A percentile compares a stretch with the other conserved stretches of the same genome.
Evolutionary conservation across 495 filamentous ascomycete species (phyloP).

Genomic region (Xylaria bambusicola): DNA sequence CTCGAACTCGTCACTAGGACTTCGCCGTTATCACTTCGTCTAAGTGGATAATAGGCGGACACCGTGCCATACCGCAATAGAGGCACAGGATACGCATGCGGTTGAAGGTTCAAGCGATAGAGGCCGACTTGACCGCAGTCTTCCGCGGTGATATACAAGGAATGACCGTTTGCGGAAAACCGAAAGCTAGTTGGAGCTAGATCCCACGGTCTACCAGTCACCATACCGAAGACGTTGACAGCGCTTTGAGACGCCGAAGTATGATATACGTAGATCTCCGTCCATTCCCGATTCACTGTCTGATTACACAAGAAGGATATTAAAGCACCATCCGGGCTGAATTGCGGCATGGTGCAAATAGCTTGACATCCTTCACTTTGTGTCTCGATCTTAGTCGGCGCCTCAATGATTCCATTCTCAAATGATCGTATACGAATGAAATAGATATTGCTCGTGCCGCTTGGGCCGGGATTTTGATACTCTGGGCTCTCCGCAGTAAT

Average conservation of each 20-base stretch:
- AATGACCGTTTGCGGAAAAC: slow-evolving; percentile 24
- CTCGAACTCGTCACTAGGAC: slow-evolving; percentile 29
- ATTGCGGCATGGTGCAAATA: slow-evolving; percentile 20
- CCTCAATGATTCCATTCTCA: neutral
- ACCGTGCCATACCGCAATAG: slow-evolving; percentile 25
- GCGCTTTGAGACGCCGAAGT: slow-evolving; percentile 16
- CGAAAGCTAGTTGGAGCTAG: slow-evolving; percentile 21
- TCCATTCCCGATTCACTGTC: neutral
- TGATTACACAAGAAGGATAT: slow-evolving; percentile 26
- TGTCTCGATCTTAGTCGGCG: slow-evolving; percentile 20
- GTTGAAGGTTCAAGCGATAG: slow-evolving; percentile 26
- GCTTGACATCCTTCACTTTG: slow-evolving; percentile 10
- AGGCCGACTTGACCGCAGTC: slow-evolving; percentile 26
- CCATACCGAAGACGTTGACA: slow-evolving; percentile 26
- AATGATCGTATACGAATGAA: slow-evolving; percentile 30
- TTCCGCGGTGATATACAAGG: slow-evolving; percentile 27
- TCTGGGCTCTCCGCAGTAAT: slow-evolving; percentile 19
- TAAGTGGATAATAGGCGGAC: slow-evolving; percentile 16
- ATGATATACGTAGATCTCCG: slow-evolving; percentile 20
- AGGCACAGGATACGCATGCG: slow-evolving; percentile 15
- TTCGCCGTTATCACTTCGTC: slow-evolving; percentile 8
- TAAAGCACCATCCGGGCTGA: slow-evolving; percentile 30
- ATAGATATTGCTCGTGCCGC: slow-evolving; percentile 22
- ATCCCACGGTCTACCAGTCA: slow-evolving; percentile 20
- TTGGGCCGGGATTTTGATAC: neutral